These are phyloP conservation scores for Stagonosporopsis cucurbitacearum DNA, from an alignment of 2,329 filamentous ascomycete species.

Conservation along the genomic window DNA sequence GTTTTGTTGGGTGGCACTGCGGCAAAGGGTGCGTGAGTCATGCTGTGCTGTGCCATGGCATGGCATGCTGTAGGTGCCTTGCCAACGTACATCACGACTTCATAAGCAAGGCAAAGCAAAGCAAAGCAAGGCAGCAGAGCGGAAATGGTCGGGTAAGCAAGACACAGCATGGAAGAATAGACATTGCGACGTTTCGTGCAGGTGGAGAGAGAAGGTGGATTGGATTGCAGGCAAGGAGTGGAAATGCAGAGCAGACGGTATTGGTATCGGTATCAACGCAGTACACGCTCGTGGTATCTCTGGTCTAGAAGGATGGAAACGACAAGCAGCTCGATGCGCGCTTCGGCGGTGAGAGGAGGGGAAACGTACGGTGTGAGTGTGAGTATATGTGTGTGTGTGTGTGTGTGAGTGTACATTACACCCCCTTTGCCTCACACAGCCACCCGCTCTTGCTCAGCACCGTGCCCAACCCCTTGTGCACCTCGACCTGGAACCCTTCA, in stretches of 20 bases:
- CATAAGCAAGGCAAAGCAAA: background rate
- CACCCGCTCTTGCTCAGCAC: constrained; percentile 79
- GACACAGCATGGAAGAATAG: no score
- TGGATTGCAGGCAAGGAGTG: no score
- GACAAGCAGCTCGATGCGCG: background rate
- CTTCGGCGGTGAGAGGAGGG: background rate
- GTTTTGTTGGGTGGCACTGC: no score
- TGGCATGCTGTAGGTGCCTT: no score
- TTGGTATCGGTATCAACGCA: background rate
- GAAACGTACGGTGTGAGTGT: background rate
- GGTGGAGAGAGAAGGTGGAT: no score
- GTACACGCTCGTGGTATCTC: constrained; percentile 4
- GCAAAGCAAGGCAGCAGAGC: no score
- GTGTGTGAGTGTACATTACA: constrained; percentile 26
- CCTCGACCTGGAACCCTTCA: constrained; percentile 87
- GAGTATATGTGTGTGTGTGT: no score
- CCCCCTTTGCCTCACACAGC: constrained; percentile 68
- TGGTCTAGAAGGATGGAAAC: background rate
- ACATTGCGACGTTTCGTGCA: no score
- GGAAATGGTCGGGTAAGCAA: no score
- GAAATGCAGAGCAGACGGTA: background rate
- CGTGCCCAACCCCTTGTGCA: constrained; percentile 81
- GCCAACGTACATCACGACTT: no score
- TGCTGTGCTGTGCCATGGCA: no score
- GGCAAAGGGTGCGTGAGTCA: no score